These are phyloP conservation scores for Phytophthora aleatoria DNA, from an alignment of 352 stramenopile genomes.

Conservation along the genomic window DNA sequence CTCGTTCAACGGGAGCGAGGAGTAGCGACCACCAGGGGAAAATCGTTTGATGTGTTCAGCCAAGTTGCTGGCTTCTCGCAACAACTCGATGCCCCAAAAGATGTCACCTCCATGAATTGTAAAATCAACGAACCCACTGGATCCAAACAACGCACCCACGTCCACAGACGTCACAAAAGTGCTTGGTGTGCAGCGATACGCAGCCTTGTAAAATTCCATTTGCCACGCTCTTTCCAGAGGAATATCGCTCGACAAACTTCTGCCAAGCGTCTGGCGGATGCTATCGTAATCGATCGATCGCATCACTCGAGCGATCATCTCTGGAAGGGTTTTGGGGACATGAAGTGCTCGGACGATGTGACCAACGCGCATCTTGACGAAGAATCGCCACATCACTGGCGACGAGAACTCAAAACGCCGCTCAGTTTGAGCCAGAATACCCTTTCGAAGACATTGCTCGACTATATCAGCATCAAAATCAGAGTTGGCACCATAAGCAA, in stretches of 20 bases:
- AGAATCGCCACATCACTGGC: constrained; percentile 9
- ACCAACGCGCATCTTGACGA: constrained; percentile 8
- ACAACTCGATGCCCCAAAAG: constrained; percentile 18
- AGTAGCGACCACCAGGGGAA: constrained; percentile 11
- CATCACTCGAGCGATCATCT: constrained; percentile 2
- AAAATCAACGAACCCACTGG: constrained; percentile 21
- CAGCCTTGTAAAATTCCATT: constrained; percentile 22
- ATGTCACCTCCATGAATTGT: constrained; percentile 10
- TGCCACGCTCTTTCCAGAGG: constrained; percentile 15
- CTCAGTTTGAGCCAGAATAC: constrained; percentile 3
- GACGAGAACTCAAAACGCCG: not conserved
- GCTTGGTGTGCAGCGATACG: constrained; percentile 15
- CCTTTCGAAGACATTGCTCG: constrained; percentile 11
- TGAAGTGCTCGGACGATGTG: constrained; percentile 1
- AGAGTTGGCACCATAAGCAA: constrained; percentile 4
- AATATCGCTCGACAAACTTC: constrained; percentile 12
- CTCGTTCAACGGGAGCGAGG: constrained; percentile 1
- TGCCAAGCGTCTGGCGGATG: constrained; percentile 9
- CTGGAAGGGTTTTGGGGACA: constrained; percentile 1
- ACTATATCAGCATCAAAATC: not conserved
- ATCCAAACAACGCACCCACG: constrained; percentile 20
- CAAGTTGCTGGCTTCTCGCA: constrained; percentile 10
- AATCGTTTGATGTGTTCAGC: constrained; percentile 6
- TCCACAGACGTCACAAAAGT: constrained; percentile 10
- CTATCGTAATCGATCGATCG: constrained; percentile 8